phyloP scores from a whole-genome alignment of 768 basidiomycete species.

The Rhizopogon salebrosus region DNA sequence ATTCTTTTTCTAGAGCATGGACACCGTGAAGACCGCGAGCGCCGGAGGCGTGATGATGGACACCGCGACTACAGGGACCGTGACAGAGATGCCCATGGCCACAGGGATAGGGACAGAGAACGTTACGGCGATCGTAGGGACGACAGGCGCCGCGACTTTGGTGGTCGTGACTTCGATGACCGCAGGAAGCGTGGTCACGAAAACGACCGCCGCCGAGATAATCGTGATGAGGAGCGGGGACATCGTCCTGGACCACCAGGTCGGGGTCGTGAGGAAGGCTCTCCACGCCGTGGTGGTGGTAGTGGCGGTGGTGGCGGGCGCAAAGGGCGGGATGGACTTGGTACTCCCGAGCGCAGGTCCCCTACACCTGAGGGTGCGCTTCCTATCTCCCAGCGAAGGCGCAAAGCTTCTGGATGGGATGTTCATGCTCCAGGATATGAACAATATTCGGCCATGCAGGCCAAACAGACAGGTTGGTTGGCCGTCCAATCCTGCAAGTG shows the following conservation, averaged over 20 bases:
- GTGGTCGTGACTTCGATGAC: slow-evolving; percentile 44
- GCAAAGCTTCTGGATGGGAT: slow-evolving; percentile 94
- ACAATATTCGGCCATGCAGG: slow-evolving; percentile 90
- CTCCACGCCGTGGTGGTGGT: slow-evolving; percentile 39
- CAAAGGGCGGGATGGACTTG: slow-evolving; percentile 42
- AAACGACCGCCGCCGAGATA: slow-evolving; percentile 46
- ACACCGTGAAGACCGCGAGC: slow-evolving; percentile 60
- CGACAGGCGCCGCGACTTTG: slow-evolving; percentile 49
- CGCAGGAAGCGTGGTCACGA: slow-evolving; percentile 39
- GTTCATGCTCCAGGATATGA: slow-evolving; percentile 95
- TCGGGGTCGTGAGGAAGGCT: slow-evolving; percentile 33
- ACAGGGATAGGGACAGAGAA: slow-evolving; percentile 36
- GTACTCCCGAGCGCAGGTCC: slow-evolving; percentile 74
- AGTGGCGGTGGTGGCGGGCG: slow-evolving; percentile 47
- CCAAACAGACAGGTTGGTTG: slow-evolving; percentile 89
- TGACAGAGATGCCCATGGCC: slow-evolving; percentile 35
- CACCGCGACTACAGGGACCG: slow-evolving; percentile 45
- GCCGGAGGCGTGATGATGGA: slow-evolving; percentile 57
- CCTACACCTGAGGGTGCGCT: slow-evolving; percentile 86
- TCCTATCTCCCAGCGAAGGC: slow-evolving; percentile 78
- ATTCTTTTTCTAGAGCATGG: slow-evolving; percentile 50
- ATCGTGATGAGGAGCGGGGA: slow-evolving; percentile 36
- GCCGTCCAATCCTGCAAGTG: background rate
- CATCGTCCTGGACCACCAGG: slow-evolving; percentile 23
- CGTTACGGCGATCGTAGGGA: slow-evolving; percentile 34